Evolutionary conservation across 2,329 filamentous ascomycete genomes (phyloP), one percentile per base, ranked within the genome.

Genomic region (Dryadomyces quercivorus): DNA sequence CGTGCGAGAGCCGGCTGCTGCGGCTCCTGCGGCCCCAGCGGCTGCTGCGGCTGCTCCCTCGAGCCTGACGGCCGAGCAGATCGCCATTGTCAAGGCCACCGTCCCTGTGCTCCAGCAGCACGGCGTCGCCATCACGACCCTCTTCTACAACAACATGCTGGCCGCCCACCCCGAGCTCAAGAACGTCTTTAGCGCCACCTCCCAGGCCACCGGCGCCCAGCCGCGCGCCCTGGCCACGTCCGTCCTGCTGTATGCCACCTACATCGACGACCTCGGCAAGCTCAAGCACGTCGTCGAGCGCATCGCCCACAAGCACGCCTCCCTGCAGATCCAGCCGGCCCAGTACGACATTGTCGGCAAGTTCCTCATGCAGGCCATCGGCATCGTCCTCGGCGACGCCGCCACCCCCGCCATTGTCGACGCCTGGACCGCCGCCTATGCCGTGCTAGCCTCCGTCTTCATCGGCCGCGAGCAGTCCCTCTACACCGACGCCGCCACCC

Each of bases 241-340:
- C 1, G 77, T 92, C 7, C 79, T 85, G 60, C 84, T 84, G 53
- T 91, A 90, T 63, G 86, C 87, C 50, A 70, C 75, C 38, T 75
- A 88, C 67, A 85, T 91, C 63, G 84, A 88, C 66, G 76, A 88
- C 63, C 75, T 88, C 0, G 76, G 74, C 49, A 77, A 72, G 20
- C 73, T 90, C 5, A 66, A 66, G 13, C 73, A 77, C 36, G 71
- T 70, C 38, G 72, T 80, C 15, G 82, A 88, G 66, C 78, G 83
- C 62, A 89, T 92, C 59, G 84, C 82, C 55, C 80, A 89, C 63
- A 90, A 89, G 70, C 86, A 91, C 63, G 84, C 76, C 22, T 85
- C 80, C 1, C 74, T 91, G n/a, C 80, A 79, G 63, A 78, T 91
- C 62, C 70, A 73, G 59, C 75, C 86, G 0, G 83, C 82, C 21